phyloP scores from a whole-genome alignment of 805 yeast species.

The Nematodospora valgi region DNA sequence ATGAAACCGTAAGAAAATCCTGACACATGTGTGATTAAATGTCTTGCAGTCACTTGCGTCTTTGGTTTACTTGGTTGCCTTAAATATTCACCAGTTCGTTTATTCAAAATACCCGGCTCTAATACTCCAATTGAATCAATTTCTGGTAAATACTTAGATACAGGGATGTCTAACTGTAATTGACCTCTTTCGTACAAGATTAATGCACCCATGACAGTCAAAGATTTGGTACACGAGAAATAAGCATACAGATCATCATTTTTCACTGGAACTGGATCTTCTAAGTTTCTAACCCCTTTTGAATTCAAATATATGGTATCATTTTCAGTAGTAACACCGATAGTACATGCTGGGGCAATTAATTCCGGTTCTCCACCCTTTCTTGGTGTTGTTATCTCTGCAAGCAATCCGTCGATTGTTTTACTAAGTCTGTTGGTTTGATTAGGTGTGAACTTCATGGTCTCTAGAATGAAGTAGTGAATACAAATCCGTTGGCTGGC shows the following conservation, averaged over 20 bases:
- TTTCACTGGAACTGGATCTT: slow-evolving; percentile 13
- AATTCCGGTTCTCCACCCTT: slow-evolving; percentile 9
- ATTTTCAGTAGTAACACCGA: slow-evolving; percentile 24
- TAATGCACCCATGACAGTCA: slow-evolving; percentile 35
- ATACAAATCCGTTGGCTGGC: neutral
- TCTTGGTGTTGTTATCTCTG: slow-evolving; percentile 10
- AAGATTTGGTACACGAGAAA: slow-evolving; percentile 32
- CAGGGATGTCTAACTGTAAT: slow-evolving; percentile 33
- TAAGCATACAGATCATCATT: slow-evolving; percentile 18
- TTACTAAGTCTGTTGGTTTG: slow-evolving; percentile 4
- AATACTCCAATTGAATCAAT: slow-evolving; percentile 24
- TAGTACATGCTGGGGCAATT: slow-evolving; percentile 13
- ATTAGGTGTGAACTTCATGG: slow-evolving; percentile 6
- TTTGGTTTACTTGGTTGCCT: slow-evolving; percentile 22
- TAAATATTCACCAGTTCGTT: slow-evolving; percentile 21
- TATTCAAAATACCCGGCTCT: slow-evolving; percentile 22
- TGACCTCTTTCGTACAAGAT: slow-evolving; percentile 29
- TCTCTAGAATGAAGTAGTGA: neutral
- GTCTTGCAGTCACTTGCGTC: slow-evolving; percentile 23
- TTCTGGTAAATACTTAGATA: slow-evolving; percentile 28
- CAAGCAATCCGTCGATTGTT: slow-evolving; percentile 4
- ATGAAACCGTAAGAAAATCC: slow-evolving; percentile 36
- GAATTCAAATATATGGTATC: slow-evolving; percentile 22
- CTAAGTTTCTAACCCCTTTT: slow-evolving; percentile 18
- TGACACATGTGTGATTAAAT: slow-evolving; percentile 28